Evolutionary conservation across 2,329 filamentous ascomycete species (phyloP).

Genomic region (Trichoderma citrinoviride): DNA sequence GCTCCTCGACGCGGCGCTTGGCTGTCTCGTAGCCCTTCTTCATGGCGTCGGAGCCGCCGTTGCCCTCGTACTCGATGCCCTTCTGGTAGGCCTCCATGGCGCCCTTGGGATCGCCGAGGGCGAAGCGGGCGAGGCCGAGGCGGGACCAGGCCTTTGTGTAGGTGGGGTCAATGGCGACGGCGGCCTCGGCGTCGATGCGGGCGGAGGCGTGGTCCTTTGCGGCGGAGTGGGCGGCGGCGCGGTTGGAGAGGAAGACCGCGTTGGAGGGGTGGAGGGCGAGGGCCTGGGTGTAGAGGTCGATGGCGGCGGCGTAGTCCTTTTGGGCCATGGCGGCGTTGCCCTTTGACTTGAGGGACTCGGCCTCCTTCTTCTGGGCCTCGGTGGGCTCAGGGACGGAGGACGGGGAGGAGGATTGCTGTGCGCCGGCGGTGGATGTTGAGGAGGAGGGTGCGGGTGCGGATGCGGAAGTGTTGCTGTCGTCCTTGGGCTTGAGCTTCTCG

Average conservation of each 20-base stretch:
- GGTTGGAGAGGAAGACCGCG: constrained; percentile 96
- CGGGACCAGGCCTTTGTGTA: constrained; percentile 98
- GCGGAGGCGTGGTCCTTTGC: constrained; percentile 81
- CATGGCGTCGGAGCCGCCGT: constrained; percentile 94
- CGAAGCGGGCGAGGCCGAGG: constrained; percentile 86
- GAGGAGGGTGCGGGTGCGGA: constrained; percentile 35
- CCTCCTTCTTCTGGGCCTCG: constrained; percentile 69
- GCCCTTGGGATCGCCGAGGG: constrained; percentile 84
- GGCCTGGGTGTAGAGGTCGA: constrained; percentile 85
- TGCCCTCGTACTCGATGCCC: constrained; percentile 92
- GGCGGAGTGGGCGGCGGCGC: constrained; percentile 88
- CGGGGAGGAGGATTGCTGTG: constrained; percentile 27
- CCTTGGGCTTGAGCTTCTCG: constrained; percentile 77
- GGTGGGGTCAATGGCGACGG: constrained; percentile 79
- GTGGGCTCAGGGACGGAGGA: constrained; percentile 33
- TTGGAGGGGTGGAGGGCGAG: constrained; percentile 78
- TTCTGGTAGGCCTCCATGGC: constrained; percentile 92
- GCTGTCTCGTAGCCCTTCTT: constrained; percentile 95
- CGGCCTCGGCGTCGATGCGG: constrained; percentile 83
- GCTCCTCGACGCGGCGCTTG: constrained; percentile 80
- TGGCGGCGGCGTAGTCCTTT: constrained; percentile 82
- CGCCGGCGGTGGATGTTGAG: constrained; percentile 44
- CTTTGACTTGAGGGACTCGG: constrained; percentile 82
- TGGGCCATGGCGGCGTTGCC: constrained; percentile 94
- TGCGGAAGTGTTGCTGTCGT: constrained; percentile 34